Base-by-base conservation (phyloP, 495 filamentous ascomycete genomes). In the Talaromyces stipitatus region DNA sequence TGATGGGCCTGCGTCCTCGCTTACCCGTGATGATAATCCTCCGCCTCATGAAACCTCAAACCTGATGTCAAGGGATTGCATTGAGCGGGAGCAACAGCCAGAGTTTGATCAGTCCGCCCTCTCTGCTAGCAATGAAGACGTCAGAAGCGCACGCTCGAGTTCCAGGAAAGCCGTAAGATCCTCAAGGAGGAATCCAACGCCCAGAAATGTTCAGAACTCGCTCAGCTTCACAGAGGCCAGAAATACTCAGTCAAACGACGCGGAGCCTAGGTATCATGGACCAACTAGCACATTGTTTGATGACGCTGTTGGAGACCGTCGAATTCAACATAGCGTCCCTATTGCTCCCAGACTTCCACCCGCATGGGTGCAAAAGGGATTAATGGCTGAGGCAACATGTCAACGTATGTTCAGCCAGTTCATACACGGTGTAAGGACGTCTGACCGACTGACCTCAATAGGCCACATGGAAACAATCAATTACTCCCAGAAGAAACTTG, bases 391-490 rank as follows among this genome's bases (percentile, higher is more conserved):
- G 26, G 67, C 67, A 28, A 65, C 67, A 4, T 64, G 60, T 24
- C 65, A 69, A 41, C 61, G 67, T 64, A 59, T 58, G 60, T 46
- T 10, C n/a, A 11, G n/a, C n/a, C n/a, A n/a, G n/a, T n/a, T n/a
- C n/a, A n/a, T n/a, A n/a, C n/a, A n/a, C n/a, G n/a, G n/a, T n/a
- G n/a, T n/a, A n/a, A n/a, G n/a, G n/a, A n/a, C n/a, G n/a, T n/a
- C n/a, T n/a, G n/a, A n/a, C n/a, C n/a, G n/a, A n/a, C n/a, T n/a
- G n/a, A n/a, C n/a, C 24, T 10, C 2, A 10, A 3, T 23, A 70
- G 63, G 71, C 38, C 68, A 72, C 50, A 33, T 67, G 18, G 70
- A 71, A 23, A 56, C 61, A 1, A 51, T 70, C n/a, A 66, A 72
- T 32, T 55, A 70, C 20, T 51, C 61, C 1, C 55, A 58, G 2